Base-by-base conservation (phyloP, 2,329 filamentous ascomycete species). In the Mycogone perniciosa region DNA sequence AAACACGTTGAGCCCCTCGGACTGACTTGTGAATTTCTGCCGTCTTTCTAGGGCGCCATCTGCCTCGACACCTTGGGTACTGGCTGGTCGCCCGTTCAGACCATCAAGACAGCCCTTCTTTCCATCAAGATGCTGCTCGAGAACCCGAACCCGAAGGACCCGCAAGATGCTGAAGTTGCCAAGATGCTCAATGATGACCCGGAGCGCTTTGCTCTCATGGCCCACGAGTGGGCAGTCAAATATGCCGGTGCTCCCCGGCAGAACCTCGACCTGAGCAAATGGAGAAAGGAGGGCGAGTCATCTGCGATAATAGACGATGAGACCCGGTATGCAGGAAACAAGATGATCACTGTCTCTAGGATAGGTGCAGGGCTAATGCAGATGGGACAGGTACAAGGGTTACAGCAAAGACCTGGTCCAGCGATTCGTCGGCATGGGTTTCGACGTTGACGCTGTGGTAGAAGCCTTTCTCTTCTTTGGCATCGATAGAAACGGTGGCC, bases 11-110 rank as follows among this genome's bases (percentile, higher is more conserved):
- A 20, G 20, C 20, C 3, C 20, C 20, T 20, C 20, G 20, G 39
- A 7, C 26, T 64, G 46, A 60, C 54, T 13, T 20, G 20, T 20
- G 20, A 20, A 20, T 20, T 20, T 42, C 38, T 48, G 27, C n/a
- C 33, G 43, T 7, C 7, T 7, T 33, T 38, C n/a, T 39, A 97
- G 89, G 93, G 93, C 50, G 92, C 91, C 29, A 99, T 99, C 67
- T 99, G 93, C 64, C 83, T 99, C 49, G 93, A 99, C 66, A 97
- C 91, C 0, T 80, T 99, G 11, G 85, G 87, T 7, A 81, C 81
- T 9, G 89, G 88, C 60, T 99, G 93, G 93, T 96, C 92, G 5
- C 93, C 93, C 0, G 91, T 99, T 27, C 80, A 96, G 54, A 99
- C 92, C 10, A 92, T 99, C 68, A 97, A 96, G 72, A 95, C 89